Percentiles rank a stretch among this genome's conserved stretches.
Evolutionary conservation across 2,329 filamentous ascomycete genomes (phyloP).

Genomic region (Colletotrichum liriopes): DNA sequence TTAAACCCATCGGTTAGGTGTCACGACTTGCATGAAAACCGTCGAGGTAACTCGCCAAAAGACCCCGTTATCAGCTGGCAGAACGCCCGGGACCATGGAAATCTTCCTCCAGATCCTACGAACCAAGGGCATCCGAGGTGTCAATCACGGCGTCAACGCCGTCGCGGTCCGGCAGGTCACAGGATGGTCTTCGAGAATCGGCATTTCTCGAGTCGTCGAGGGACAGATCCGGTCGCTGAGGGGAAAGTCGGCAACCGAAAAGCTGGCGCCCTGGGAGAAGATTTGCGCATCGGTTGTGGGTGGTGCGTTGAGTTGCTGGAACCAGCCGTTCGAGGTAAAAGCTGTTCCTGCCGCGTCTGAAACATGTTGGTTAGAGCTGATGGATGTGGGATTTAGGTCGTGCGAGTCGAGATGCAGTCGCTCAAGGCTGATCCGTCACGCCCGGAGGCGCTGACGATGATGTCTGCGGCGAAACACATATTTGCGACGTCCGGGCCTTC

Average conservation of each 20-base stretch:
- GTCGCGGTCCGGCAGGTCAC: slow-evolving; percentile 40
- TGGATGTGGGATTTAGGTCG: not conserved
- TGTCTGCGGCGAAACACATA: slow-evolving; percentile 28
- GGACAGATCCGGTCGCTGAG: slow-evolving; percentile 24
- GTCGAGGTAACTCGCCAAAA: slow-evolving; percentile 39
- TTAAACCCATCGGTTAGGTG: not conserved
- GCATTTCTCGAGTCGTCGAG: slow-evolving; percentile 42
- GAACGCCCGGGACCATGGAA: slow-evolving; percentile 32
- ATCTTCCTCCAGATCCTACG: slow-evolving; percentile 40
- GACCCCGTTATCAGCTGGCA: not conserved
- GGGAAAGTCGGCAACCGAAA: slow-evolving; percentile 18
- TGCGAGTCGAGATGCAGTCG: slow-evolving; percentile 33
- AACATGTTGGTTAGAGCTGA: not conserved
- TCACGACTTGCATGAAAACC: slow-evolving; percentile 43
- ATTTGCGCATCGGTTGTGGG: slow-evolving; percentile 37
- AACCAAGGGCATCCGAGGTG: slow-evolving; percentile 39
- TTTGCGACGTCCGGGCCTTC: slow-evolving; percentile 17
- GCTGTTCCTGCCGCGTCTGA: too few relatives aligned
- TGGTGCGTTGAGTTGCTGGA: slow-evolving; percentile 41
- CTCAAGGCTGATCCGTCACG: slow-evolving; percentile 18
- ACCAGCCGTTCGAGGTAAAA: slow-evolving; percentile 42
- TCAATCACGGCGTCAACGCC: slow-evolving; percentile 42
- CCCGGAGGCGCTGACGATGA: slow-evolving; percentile 24
- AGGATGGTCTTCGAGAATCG: slow-evolving; percentile 43
- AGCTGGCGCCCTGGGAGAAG: slow-evolving; percentile 30